Evolutionary conservation across 495 filamentous ascomycete genomes (phyloP), one percentile per base, ranked within the genome.

Genomic region (Hypomontagnella submonticulosa): DNA sequence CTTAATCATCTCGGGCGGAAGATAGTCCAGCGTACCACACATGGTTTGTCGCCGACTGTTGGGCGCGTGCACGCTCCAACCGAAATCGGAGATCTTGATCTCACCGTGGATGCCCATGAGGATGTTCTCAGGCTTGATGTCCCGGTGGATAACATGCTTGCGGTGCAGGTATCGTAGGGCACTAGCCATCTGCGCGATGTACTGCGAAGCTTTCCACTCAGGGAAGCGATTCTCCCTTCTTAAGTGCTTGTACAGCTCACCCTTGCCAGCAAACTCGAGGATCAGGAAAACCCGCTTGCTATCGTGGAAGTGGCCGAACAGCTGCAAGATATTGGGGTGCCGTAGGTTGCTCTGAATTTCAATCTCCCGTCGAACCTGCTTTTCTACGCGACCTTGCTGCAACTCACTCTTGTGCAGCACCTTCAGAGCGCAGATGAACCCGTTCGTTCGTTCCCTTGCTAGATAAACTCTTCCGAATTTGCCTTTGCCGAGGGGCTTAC

Each of bases 101-200:
- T 99, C 95, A 40, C 93, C 95, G 73, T 98, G 94, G 52, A 99
- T 93, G 15, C 95, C 95, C 36, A 99, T 89, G 12, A 99, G 87
- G 67, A 99, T 99, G 71, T 99, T 99, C 78, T 99, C 95, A 9
- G 95, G 95, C 80, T 99, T 99, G 80, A 99, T 99, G 68, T 99
- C 95, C 42, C 95, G 89, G 71, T 99, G 95, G 80, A 99, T 99
- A 66, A 99, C 92, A 74, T 99, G 95, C 80, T 99, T 98, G 74
- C 91, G 92, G 79, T 99, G 95, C 19, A 98, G 81, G 69, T 98
- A 98, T 59, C 86, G 87, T 67, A 99, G 79, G 18, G 95, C 95
- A 42, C 90, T 88, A 15, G 96, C 92, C 96, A 99, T 98, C 78
- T 99, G 95, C n/a, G 94, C 96, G 64, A 97, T 91, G 72, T 97